Evolutionary conservation across 306 rosid species (phyloP), one percentile per base, ranked within the genome.

Genomic region (Malus sieversii): DNA sequence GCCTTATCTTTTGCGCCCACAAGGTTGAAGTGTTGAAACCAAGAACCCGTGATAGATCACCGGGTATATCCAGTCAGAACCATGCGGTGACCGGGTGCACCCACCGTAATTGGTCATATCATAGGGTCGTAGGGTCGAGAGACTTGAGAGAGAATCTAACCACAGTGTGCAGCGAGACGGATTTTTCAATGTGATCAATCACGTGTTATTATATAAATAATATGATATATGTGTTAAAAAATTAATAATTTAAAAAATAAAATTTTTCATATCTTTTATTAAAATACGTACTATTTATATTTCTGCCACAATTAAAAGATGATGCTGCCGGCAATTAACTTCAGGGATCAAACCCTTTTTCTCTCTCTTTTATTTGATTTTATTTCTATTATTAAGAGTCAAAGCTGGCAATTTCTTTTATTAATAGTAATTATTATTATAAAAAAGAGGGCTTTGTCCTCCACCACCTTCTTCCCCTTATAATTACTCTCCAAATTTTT

Each of bases 261-360:
- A 27, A 2, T 1, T 27, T 27, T 27, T 27, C 3, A 27, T 27
- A 27, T 27, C 29, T 27, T 1, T 2, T 27, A 27, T 27, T 27
- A 27, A 27, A 27, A 2, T 2, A 27, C 29, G 2, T 27, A 2
- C 2, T 27, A 2, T 2, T 27, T 27, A 27, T 27, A 27, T 27
- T 27, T 27, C 2, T 2, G 29, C 0, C 29, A 1, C 2, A 27
- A 27, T 27, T 27, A 27, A 27, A 27, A 27, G 29, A 2, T 27
- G 3, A 2, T 27, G 3, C 29, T 27, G 29, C 29, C 29, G 29
- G 29, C 29, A 1, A 27, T 27, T 27, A 76, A 86, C 83, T 79
- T 83, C 81, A 82, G 87, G 93, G 95, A 94, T 85, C 87, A 83
- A 90, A 82, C 90, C 96, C 88, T 32, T 68, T 80, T 69, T 8